Evolutionary conservation across 1,284 basidiomycete genomes (phyloP), one percentile per base, ranked within the genome.

Genomic region (Pholiota adiposa): DNA sequence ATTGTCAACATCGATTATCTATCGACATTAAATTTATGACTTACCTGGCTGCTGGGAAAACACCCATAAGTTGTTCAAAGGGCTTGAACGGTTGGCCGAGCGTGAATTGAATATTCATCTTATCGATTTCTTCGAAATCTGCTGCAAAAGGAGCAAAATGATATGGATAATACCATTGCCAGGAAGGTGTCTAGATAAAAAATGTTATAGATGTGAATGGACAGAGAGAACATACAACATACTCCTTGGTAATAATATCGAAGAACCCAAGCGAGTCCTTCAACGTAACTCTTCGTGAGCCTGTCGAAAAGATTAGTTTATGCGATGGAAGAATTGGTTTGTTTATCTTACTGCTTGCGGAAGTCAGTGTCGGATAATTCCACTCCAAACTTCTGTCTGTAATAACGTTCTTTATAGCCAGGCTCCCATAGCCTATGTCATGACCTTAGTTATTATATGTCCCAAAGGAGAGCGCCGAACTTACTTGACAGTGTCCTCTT

Each of bases 131-230:
- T 58, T 86, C 84, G 69, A 99, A 98, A 74, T 99, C 97, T 60
- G 92, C 90, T 5, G 97, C 97, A 73, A 99, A 99, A 0, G 97
- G 97, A 4, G 97, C 95, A 73, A 97, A 99, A 76, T 99, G 97
- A 72, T 93, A 97, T 0, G 97, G 97, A 73, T 98, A 99, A 77
- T 92, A 99, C 97, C 97, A 99, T 69, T 96, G 89, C 97, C 97
- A 99, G 1, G 96, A 97, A 3, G 97, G 95, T n/a, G 92, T 88
- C 92, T 94, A 61, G 16, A 59, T n/a, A n/a, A 55, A 31, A 59
- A 46, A 31, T 25, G 27, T 69, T 31, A 67, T 63, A 52, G 41
- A 59, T 58, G 59, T 54, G 19, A 51, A 65, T 53, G 4, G 34
- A 8, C 31, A 19, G 25, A 19, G 48, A 62, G 51, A 12, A 51